Evolutionary conservation across 2,329 filamentous ascomycete species (phyloP), one percentile per base, ranked within the genome.

Genomic region (Botryotinia narcissicola): DNA sequence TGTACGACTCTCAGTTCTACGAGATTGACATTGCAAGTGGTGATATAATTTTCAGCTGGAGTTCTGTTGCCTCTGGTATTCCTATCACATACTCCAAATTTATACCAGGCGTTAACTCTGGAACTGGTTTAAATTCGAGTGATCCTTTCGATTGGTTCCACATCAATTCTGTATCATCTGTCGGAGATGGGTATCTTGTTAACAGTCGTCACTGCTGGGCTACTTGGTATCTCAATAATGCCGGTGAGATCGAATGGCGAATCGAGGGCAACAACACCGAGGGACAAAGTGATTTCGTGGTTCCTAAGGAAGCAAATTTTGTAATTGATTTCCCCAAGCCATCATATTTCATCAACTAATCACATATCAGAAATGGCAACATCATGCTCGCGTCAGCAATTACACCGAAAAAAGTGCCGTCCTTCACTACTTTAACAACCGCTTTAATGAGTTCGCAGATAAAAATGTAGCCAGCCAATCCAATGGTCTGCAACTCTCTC

Each of bases 1-100:
- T 82, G 9, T 74, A 76, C 25, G 83, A 85, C 74, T 80, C 78
- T 32, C 73, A 83, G 48, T 80, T 85, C 71, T 84, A 81, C 72
- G 84, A 85, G 74, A 78, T 85, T n/a, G 83, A 85, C 61, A 51
- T 77, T 84, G 14, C 78, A 48, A 84, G 83, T 0, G 79, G 80
- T 40, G 77, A 84, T 37, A 75, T 85, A 3, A 72, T 85, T 1
- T 85, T 83, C 71, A 77, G 73, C 9, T 85, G 84, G 84, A 83
- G 81, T 51, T 79, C 82, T 3, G 74, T 84, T 0, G 81, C 81
- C 1, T 64, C 71, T 22, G 82, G 84, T 14, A 72, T 75, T 35
- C 57, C 62, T 16, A 18, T 74, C 32, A 72, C 54, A 37, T 68
- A 57, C 25, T 44, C 59, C 2, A 59, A 69, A n/a, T 22, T 62